Base-by-base conservation (phyloP, 2,329 filamentous ascomycete genomes). In the Lachnellula hyalina region DNA sequence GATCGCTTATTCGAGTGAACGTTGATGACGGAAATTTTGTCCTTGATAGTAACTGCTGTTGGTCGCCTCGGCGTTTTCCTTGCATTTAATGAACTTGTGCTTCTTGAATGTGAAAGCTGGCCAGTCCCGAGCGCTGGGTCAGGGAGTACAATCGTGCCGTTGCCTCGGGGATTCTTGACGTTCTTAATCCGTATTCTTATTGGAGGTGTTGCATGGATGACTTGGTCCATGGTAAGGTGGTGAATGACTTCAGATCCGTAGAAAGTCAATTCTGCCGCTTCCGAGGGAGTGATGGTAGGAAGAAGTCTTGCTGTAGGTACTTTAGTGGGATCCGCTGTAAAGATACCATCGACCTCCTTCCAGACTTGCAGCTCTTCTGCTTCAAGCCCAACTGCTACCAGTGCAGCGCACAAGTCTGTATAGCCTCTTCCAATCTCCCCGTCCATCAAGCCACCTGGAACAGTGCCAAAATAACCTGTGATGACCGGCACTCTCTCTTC, bases 281-380 rank as follows among this genome's bases (percentile, higher is more conserved):
- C 94, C 9, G 90, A 87, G 0, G 94, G 94, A 3, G 93, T 96
- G 69, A 99, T 96, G 52, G 86, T 86, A 11, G 86, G 75, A 45
- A 99, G 80, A n/a, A 99, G 78, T 47, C 87, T 81, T n/a, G 94
- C 95, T 0, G 93, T 97, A 3, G 93, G 92, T 40, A 95, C 90
- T 72, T 94, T 95, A 64, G 87, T 83, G 3, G 90, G 90, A 67
- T 96, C 93, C 5, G 80, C 79, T 2, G 81, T 86, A 73, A 96
- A 94, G 68, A 97, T 95, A 56, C 91, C 92, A 71, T 99, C 94
- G 6, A 99, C 94, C 71, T 99, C 94, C 75, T 99, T 99, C 94
- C 94, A 97, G 60, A 99, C 89, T 72, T 99, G 94, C 51, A 99
- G 80, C 72, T 99, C 94, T 52, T 86, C 77, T 0, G 94, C 94